A percentile compares a stretch with the other conserved stretches of the same genome.
phyloP scores from a whole-genome alignment of 345 rosid genomes.

The Salix arbutifolia region DNA sequence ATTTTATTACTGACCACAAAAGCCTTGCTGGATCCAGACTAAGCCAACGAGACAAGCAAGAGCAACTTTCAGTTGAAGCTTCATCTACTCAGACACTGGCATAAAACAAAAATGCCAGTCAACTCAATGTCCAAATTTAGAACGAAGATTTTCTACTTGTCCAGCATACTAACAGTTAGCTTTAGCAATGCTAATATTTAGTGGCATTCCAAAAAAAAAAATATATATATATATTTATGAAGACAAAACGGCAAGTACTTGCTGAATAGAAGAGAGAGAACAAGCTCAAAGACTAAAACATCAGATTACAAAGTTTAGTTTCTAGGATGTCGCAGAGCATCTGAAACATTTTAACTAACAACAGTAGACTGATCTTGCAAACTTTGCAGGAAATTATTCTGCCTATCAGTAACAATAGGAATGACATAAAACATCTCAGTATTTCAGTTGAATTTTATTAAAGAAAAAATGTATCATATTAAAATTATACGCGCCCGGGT shows the following conservation, averaged over 20 bases:
- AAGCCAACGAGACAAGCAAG: constrained; percentile 43
- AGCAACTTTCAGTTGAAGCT: constrained; percentile 39
- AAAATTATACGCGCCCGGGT: background rate
- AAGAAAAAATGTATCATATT: background rate
- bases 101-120: constrained; percentile 19
- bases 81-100: constrained; percentile 45
- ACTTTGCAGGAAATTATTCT: background rate
- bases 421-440: background rate
- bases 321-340: background rate
- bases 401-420: background rate
- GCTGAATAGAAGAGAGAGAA: background rate
- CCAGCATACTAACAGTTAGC: constrained; percentile 9
- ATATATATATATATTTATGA: background rate
- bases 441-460: background rate
- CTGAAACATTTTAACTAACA: background rate
- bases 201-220: background rate
- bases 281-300: background rate
- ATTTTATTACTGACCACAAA: constrained; percentile 57
- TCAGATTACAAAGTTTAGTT: background rate
- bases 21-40: constrained; percentile 50
- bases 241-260: background rate
- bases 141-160: constrained; percentile 1
- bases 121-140: constrained; percentile 8
- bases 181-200: background rate
- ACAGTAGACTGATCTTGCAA: background rate